Conservation (phyloP, 1,139 yeast genomes). For the Nakaseomyces uthaithaninus region DNA sequence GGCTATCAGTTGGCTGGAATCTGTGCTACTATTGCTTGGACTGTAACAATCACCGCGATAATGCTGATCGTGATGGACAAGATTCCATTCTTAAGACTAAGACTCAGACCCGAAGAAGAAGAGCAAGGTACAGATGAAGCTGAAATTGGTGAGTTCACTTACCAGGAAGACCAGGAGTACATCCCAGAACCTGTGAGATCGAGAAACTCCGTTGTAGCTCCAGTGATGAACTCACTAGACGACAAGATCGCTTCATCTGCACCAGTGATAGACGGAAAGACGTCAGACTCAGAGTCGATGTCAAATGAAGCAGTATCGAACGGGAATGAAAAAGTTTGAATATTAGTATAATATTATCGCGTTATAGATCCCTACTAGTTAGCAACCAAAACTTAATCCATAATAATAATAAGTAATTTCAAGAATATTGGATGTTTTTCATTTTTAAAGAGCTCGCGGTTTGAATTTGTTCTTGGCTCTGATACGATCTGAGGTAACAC, state of each 20-base stretch:
- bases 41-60: slow-evolving; percentile 67
- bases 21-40: slow-evolving; percentile 67
- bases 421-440: too few relatives aligned
- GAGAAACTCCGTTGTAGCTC: slow-evolving; percentile 30
- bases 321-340: neutral
- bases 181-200: slow-evolving; percentile 72
- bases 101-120: slow-evolving; percentile 87
- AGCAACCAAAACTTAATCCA: too few relatives aligned
- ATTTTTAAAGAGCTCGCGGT: too few relatives aligned
- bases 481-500: too few relatives aligned
- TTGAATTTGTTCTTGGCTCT: too few relatives aligned
- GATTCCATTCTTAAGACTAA: slow-evolving; percentile 73
- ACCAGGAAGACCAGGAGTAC: slow-evolving; percentile 55
- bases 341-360: too few relatives aligned
- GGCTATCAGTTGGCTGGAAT: slow-evolving; percentile 92
- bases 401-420: too few relatives aligned
- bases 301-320: slow-evolving; percentile 7
- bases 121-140: slow-evolving; percentile 80
- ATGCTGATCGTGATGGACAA: slow-evolving; percentile 65
- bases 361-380: too few relatives aligned
- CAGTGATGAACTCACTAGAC: slow-evolving; percentile 27
- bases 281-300: slow-evolving; percentile 8
- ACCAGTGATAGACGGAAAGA: slow-evolving; percentile 1
- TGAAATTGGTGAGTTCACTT: slow-evolving; percentile 80
- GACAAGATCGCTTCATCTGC: slow-evolving; percentile 24